Base-by-base conservation (phyloP, 345 rosid species). In the Citrus maxima region DNA sequence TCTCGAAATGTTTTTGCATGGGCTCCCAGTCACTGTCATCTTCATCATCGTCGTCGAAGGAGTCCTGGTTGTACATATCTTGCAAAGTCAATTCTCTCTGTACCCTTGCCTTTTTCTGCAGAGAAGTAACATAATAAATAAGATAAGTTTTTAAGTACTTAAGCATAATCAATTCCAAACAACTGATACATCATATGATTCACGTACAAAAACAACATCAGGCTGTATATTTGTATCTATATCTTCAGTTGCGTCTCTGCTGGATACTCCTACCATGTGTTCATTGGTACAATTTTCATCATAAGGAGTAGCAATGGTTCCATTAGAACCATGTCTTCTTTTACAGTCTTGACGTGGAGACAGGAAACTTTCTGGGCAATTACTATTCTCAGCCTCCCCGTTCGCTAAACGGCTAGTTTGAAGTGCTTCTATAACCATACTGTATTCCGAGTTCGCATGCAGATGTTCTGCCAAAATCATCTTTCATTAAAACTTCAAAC, bases 1-100 rank as follows among this genome's bases (percentile, higher is more conserved):
- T 81, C 78, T 94, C 94, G 24, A 86, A 75, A 19, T 81, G 90
- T 76, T 80, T 86, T 86, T 81, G 88, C 72, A 85, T 62, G 49
- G 99, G 98, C 80, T 94, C 98, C 99, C 99, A 94, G 14, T 96
- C 98, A 84, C 93, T 90, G 79, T 92, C 96, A 67, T 93, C 97
- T 30, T 95, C 99, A 22, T 93, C 99, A 1, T 92, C 98, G 1
- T 87, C 97, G 58, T 88, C 82, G 42, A 88, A 85, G 59, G 81
- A 75, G 22, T 81, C 65, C n/a, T 89, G 84, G 25, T 87, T 82
- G 80, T 88, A 90, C 79, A 94, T 84, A 78, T 94, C 98, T 80
- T 90, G 87, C 71, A 91, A 85, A 63, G 94, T 93, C 89, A 90
- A 84, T 65, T 94, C 95, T 82, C 85, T 87, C 24, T 82, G 88